A percentile compares a stretch with the other conserved stretches of the same genome.
Evolutionary conservation across 805 yeast genomes (phyloP).

Genomic region (Wickerhamiella vanderwaltii): DNA sequence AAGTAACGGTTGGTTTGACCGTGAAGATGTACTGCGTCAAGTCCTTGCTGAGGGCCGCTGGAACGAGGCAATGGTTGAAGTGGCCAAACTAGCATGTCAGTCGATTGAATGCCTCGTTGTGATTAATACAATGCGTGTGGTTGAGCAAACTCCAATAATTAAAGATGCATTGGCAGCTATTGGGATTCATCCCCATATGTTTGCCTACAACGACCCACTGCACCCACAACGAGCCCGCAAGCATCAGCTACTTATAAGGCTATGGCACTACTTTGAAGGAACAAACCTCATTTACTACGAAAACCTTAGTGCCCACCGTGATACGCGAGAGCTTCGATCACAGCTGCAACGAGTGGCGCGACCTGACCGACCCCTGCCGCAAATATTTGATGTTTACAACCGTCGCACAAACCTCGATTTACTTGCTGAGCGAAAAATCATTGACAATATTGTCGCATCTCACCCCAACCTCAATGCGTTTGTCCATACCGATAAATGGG

Average conservation of each 20-base stretch:
- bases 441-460: constrained; percentile 12
- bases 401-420: constrained; percentile 12
- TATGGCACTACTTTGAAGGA: constrained; percentile 14
- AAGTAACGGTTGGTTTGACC: neutral
- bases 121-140: constrained; percentile 17
- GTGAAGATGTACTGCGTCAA: neutral
- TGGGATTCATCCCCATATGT: constrained; percentile 16
- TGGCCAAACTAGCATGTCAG: constrained; percentile 12
- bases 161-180: constrained; percentile 10
- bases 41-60: constrained; percentile 10
- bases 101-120: constrained; percentile 12
- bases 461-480: neutral
- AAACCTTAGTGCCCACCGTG: constrained; percentile 11
- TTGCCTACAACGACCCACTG: constrained; percentile 15
- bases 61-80: constrained; percentile 16
- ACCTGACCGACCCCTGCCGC: constrained; percentile 10
- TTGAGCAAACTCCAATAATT: constrained; percentile 10
- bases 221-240: constrained; percentile 7
- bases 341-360: constrained; percentile 13
- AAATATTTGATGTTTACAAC: constrained; percentile 7
- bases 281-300: constrained; percentile 16
- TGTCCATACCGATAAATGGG: constrained; percentile 12
- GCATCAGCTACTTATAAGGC: constrained; percentile 15
- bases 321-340: constrained; percentile 11
- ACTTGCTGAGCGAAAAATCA: constrained; percentile 16